Percentiles rank a stretch among this genome's conserved stretches.
Conservation (phyloP, 2,329 filamentous ascomycete genomes). For the Paecilomyces formosus region DNA sequence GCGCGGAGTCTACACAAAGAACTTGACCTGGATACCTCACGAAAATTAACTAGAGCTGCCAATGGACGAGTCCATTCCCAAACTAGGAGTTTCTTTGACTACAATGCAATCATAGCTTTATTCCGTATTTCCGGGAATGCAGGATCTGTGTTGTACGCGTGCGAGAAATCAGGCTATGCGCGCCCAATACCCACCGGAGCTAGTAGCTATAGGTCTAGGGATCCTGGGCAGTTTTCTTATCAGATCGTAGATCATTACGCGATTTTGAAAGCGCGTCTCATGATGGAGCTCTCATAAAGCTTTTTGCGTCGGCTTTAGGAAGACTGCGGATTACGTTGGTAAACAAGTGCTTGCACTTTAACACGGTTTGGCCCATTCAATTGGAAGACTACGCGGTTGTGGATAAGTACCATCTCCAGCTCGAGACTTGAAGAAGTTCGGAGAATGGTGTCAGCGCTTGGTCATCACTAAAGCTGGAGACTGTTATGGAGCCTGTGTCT, state of each 20-base stretch:
- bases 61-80: background rate
- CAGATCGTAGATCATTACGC: slow-evolving; percentile 12
- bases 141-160: slow-evolving; percentile 10
- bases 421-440: background rate
- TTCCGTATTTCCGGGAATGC: background rate
- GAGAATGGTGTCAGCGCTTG: background rate
- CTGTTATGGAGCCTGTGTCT: background rate
- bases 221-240: slow-evolving; percentile 6
- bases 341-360: background rate
- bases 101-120: background rate
- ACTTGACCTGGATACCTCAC: background rate
- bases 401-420: background rate
- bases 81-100: background rate
- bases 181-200: background rate
- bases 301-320: background rate
- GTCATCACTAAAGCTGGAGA: background rate
- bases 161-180: background rate
- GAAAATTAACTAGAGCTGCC: background rate
- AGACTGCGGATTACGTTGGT: background rate
- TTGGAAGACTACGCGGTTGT: background rate
- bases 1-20: background rate
- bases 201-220: background rate
- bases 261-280: slow-evolving; percentile 1
- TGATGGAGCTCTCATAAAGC: background rate
- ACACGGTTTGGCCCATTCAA: background rate